Evolutionary conservation across 2,329 filamentous ascomycete species (phyloP).

Genomic region (Diaporthe humulicola): DNA sequence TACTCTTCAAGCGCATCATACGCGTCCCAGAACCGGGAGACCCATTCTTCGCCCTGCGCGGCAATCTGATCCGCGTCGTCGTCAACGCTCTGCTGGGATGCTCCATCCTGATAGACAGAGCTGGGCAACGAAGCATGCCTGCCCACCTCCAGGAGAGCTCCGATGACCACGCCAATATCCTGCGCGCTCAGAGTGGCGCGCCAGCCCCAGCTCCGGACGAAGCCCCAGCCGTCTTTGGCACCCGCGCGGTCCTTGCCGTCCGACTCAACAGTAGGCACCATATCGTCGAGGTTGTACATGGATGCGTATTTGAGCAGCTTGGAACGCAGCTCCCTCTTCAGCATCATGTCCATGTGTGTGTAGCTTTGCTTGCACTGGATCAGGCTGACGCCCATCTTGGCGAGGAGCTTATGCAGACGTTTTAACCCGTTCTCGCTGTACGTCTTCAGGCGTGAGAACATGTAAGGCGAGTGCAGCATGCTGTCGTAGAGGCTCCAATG

Average conservation of each 20-base stretch:
- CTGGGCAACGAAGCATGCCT: conserved; percentile 61
- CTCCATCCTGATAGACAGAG: conserved; percentile 47
- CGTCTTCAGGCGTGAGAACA: conserved; percentile 91
- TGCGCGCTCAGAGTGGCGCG: conserved; percentile 92
- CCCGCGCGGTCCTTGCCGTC: conserved; percentile 78
- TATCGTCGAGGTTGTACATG: conserved; percentile 92
- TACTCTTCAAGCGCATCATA: conserved; percentile 80
- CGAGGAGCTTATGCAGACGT: conserved; percentile 90
- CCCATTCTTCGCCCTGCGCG: conserved; percentile 73
- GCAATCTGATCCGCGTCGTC: conserved; percentile 63
- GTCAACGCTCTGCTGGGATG: conserved; percentile 56
- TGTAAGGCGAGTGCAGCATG: conserved; percentile 96
- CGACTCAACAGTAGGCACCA: conserved; percentile 84
- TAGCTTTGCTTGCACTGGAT: conserved; percentile 96
- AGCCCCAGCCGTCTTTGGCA: conserved; percentile 94
- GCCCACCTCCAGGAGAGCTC: conserved; percentile 93
- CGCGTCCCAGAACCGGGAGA: conserved; percentile 77
- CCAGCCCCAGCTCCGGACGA: conserved; percentile 98
- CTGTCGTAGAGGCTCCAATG: conserved; percentile 99
- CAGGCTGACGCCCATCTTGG: conserved; percentile 97
- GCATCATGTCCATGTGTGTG: conserved; percentile 97
- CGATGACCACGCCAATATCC: conserved; percentile 93
- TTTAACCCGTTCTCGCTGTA: conserved; percentile 94
- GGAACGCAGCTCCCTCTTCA: conserved; percentile 88
- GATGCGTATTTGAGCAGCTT: conserved; percentile 93